Evolutionary conservation across 805 yeast species (phyloP).

Genomic region (Candida michaelii): DNA sequence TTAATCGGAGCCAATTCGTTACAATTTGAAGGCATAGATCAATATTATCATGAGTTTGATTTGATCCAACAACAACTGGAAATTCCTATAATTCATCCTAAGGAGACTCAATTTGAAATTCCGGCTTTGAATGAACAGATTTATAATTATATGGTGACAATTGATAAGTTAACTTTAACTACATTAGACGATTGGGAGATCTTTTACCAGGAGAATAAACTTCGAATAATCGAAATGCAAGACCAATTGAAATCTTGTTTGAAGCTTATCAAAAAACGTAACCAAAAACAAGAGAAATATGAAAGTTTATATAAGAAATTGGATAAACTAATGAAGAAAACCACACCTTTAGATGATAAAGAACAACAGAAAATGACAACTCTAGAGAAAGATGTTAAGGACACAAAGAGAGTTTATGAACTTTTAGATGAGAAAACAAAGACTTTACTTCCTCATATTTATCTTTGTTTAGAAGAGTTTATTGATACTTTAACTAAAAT

Average conservation of each 20-base stretch:
- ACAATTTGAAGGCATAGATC: constrained; percentile 33
- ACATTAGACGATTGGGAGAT: constrained; percentile 23
- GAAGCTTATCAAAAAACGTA: constrained; percentile 45
- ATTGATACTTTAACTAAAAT: constrained; percentile 41
- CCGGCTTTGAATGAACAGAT: constrained; percentile 28
- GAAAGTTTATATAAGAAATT: constrained; percentile 38
- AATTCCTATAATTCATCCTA: constrained; percentile 36
- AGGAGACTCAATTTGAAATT: constrained; percentile 27
- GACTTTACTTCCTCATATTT: constrained; percentile 45
- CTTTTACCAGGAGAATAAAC: constrained; percentile 28
- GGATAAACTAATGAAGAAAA: constrained; percentile 36
- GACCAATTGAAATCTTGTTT: constrained; percentile 33
- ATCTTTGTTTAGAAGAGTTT: constrained; percentile 49
- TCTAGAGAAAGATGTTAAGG: constrained; percentile 30
- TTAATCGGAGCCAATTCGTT: constrained; percentile 36
- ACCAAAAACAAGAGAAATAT: constrained; percentile 42
- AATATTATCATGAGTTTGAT: constrained; percentile 32
- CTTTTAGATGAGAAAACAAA: constrained; percentile 42
- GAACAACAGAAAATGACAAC: constrained; percentile 34
- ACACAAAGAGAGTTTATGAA: constrained; percentile 27
- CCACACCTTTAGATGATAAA: constrained; percentile 33
- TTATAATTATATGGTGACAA: constrained; percentile 21
- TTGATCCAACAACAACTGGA: constrained; percentile 25
- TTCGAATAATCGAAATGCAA: constrained; percentile 40
- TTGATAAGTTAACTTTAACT: constrained; percentile 20